Conservation (phyloP, 257 asterid genomes). For the Scutellaria minor region DNA sequence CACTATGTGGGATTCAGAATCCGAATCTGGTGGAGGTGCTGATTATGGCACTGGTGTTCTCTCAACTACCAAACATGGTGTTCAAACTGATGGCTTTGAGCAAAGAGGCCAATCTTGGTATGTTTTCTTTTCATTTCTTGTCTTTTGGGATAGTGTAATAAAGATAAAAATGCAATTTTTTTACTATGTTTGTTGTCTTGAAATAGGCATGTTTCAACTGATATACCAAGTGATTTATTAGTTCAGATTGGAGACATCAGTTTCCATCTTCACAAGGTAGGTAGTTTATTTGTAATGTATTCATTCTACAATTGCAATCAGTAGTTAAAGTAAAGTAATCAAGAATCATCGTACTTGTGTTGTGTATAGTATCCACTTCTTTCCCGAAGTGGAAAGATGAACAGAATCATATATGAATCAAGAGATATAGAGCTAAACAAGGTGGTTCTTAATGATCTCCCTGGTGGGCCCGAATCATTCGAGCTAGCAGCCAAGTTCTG, state of each 20-base stretch:
- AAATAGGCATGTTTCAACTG: slow-evolving; percentile 84
- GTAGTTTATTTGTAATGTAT: neutral
- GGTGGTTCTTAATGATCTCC: slow-evolving; percentile 67
- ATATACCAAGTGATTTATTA: slow-evolving; percentile 83
- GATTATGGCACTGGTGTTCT: slow-evolving; percentile 70
- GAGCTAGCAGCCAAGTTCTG: slow-evolving; percentile 97
- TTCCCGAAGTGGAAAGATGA: slow-evolving; percentile 85
- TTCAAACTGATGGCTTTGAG: slow-evolving; percentile 80
- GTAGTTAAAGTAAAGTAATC: neutral
- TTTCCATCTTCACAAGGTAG: slow-evolving; percentile 93
- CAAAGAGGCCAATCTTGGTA: slow-evolving; percentile 93
- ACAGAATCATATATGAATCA: slow-evolving; percentile 73
- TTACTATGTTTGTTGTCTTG: slow-evolving; percentile 8
- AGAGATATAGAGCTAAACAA: slow-evolving; percentile 57
- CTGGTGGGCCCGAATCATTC: slow-evolving; percentile 87
- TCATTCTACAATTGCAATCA: too few species aligned
- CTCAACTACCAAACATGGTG: slow-evolving; percentile 55
- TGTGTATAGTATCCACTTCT: slow-evolving; percentile 79
- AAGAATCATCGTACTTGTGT: neutral
- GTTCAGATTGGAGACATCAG: slow-evolving; percentile 81
- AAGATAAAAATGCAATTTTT: neutral
- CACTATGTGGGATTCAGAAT: slow-evolving; percentile 92
- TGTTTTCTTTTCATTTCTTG: neutral
- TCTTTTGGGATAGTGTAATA: neutral
- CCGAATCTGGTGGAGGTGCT: slow-evolving; percentile 59